These are phyloP conservation scores for Rhodomyrtus psidioides DNA, from an alignment of 441 rosid genomes.

Conservation along the genomic window DNA sequence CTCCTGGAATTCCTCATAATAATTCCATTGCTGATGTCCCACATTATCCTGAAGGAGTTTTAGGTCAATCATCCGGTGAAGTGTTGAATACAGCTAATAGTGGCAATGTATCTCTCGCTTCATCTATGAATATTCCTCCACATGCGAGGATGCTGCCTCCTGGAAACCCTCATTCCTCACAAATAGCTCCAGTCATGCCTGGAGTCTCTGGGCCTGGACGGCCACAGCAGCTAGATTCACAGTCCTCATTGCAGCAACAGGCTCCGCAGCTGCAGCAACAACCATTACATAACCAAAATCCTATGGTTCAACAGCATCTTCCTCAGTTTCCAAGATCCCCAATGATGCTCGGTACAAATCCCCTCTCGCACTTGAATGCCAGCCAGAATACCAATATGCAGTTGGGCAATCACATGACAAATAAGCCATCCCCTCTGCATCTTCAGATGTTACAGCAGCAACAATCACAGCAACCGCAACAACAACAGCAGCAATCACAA, in stretches of 20 bases:
- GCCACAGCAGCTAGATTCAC: constrained; percentile 55
- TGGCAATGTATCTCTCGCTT: constrained; percentile 35
- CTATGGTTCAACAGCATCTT: constrained; percentile 69
- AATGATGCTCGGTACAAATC: constrained; percentile 57
- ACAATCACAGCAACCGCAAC: constrained; percentile 25
- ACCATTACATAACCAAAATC: constrained; percentile 44
- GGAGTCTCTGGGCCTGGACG: constrained; percentile 64
- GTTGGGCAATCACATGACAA: constrained; percentile 67
- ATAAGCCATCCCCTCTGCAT: constrained; percentile 56
- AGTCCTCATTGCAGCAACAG: constrained; percentile 38
- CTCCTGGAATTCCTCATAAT: constrained; percentile 36
- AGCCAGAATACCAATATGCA: constrained; percentile 70
- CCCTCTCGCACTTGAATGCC: constrained; percentile 54
- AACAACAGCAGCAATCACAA: constrained; percentile 20
- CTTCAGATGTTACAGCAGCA: constrained; percentile 71
- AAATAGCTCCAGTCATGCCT: constrained; percentile 65
- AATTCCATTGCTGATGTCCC: constrained; percentile 49
- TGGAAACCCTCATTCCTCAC: constrained; percentile 64
- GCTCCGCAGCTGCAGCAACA: constrained; percentile 33
- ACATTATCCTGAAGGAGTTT: constrained; percentile 52
- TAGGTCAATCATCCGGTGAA: constrained; percentile 49
- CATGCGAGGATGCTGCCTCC: constrained; percentile 70
- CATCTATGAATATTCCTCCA: constrained; percentile 42
- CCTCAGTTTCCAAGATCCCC: constrained; percentile 67
- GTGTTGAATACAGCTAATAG: constrained; percentile 43